Conservation (phyloP, 495 filamentous ascomycete genomes). For the Penicillium crystallinum region DNA sequence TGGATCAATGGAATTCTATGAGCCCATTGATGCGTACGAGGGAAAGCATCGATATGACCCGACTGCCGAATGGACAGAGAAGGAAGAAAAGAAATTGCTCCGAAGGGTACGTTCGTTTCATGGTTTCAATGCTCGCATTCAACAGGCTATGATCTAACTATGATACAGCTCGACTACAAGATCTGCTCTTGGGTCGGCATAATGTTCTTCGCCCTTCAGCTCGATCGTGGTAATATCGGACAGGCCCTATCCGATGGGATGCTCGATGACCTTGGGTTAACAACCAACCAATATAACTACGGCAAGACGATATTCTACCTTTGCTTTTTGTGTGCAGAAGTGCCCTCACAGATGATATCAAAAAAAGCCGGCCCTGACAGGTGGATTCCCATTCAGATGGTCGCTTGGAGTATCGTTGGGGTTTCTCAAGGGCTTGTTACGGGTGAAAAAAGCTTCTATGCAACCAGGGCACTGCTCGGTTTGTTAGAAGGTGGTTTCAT, state of each 20-base stretch:
- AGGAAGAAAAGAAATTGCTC: conserved; percentile 52
- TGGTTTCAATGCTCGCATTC: background rate
- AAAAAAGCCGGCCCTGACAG: conserved; percentile 66
- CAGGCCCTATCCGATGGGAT: conserved; percentile 60
- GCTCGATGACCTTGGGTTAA: conserved; percentile 43
- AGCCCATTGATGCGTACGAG: conserved; percentile 25
- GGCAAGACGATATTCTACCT: conserved; percentile 59
- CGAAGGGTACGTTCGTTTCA: conserved; percentile 37
- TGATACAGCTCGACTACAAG: conserved; percentile 35
- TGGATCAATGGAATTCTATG: background rate
- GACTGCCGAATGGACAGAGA: conserved; percentile 52
- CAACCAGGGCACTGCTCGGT: conserved; percentile 18
- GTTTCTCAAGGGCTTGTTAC: conserved; percentile 52
- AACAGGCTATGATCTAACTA: background rate
- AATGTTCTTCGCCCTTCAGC: conserved; percentile 68
- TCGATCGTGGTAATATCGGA: conserved; percentile 62
- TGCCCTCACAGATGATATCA: conserved; percentile 59
- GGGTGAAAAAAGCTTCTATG: conserved; percentile 52
- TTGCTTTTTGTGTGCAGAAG: conserved; percentile 54
- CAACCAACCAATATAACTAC: conserved; percentile 62
- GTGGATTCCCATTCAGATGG: conserved; percentile 70
- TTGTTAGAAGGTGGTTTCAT: conserved; percentile 21
- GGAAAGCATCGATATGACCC: conserved; percentile 54
- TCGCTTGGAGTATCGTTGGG: conserved; percentile 61
- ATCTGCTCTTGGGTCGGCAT: conserved; percentile 55